phyloP scores from a whole-genome alignment of 176 grass and related monocot species.

The Carex myosuroides region DNA sequence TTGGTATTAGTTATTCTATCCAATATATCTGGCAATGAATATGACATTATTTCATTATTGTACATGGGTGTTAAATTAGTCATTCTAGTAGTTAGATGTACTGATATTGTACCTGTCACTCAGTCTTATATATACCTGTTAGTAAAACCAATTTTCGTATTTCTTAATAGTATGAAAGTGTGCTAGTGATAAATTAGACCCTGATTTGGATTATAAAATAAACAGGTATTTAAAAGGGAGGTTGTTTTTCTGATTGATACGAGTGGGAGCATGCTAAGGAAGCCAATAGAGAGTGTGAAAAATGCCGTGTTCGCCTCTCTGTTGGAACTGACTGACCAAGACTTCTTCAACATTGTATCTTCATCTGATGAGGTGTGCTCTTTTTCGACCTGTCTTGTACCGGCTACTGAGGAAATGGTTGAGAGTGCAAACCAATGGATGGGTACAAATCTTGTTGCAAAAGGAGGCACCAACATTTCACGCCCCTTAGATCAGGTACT shows the following conservation, averaged over 20 bases:
- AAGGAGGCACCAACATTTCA: constrained; percentile 78
- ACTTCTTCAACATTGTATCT: constrained; percentile 83
- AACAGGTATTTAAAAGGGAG: constrained; percentile 68
- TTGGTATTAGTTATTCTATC: background rate
- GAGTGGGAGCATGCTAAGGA: constrained; percentile 94
- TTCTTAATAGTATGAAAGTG: background rate
- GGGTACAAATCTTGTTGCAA: constrained; percentile 47
- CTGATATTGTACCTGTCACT: background rate
- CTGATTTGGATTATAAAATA: constrained; percentile 19
- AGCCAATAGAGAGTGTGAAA: constrained; percentile 78
- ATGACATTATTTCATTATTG: constrained; percentile 20
- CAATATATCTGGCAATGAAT: background rate
- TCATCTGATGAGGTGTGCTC: constrained; percentile 62
- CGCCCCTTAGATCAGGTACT: constrained; percentile 74
- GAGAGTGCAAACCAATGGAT: constrained; percentile 67
- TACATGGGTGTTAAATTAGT: constrained; percentile 13
- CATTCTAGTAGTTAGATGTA: background rate
- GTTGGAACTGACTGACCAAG: constrained; percentile 52
- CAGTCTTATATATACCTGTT: background rate
- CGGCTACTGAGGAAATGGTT: constrained; percentile 52
- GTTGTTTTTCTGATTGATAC: constrained; percentile 79
- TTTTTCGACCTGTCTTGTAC: constrained; percentile 74
- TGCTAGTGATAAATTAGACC: background rate
- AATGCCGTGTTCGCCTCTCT: constrained; percentile 50
- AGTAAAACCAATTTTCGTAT: background rate